These are phyloP conservation scores for Ilyonectria mors-panacis DNA, from an alignment of 2,329 filamentous ascomycete species.

Conservation along the genomic window DNA sequence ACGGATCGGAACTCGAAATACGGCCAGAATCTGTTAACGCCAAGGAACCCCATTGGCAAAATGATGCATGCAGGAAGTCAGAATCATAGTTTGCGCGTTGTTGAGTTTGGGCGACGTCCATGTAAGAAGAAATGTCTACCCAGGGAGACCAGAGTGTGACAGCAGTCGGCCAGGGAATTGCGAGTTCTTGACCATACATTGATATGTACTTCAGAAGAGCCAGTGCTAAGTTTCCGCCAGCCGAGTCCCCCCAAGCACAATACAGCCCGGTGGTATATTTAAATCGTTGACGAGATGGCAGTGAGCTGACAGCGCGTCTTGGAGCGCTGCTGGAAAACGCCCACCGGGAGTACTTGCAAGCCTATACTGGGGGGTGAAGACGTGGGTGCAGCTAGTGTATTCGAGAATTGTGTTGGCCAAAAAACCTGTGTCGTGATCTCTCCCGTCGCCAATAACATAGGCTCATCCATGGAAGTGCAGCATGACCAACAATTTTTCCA, in stretches of 20 bases:
- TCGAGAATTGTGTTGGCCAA: neutral
- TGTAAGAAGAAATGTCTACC: neutral
- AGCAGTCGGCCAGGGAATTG: constrained; percentile 1
- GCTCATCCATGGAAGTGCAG: constrained; percentile 15
- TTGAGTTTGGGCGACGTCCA: neutral
- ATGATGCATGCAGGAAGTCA: neutral
- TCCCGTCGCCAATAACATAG: constrained; percentile 1
- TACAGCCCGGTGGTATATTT: neutral
- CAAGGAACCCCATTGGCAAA: too few relatives aligned
- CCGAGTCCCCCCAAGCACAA: constrained; percentile 13
- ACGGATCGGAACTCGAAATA: too few relatives aligned
- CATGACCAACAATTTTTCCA: neutral
- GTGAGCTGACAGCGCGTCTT: constrained; percentile 7
- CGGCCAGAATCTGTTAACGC: too few relatives aligned
- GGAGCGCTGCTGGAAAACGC: constrained; percentile 6
- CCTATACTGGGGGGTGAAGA: constrained; percentile 7
- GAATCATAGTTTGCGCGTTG: neutral
- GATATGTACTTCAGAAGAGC: constrained; percentile 5
- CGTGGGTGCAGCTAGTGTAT: neutral
- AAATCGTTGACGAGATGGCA: neutral
- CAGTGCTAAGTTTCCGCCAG: constrained; percentile 4
- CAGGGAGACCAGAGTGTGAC: constrained; percentile 11
- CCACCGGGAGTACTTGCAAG: neutral
- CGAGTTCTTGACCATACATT: neutral
- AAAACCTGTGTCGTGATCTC: neutral